Percentiles rank a stretch among this genome's conserved stretches.
Evolutionary conservation across 768 basidiomycete species (phyloP).

Genomic region (Termitomyces eurrhizus): DNA sequence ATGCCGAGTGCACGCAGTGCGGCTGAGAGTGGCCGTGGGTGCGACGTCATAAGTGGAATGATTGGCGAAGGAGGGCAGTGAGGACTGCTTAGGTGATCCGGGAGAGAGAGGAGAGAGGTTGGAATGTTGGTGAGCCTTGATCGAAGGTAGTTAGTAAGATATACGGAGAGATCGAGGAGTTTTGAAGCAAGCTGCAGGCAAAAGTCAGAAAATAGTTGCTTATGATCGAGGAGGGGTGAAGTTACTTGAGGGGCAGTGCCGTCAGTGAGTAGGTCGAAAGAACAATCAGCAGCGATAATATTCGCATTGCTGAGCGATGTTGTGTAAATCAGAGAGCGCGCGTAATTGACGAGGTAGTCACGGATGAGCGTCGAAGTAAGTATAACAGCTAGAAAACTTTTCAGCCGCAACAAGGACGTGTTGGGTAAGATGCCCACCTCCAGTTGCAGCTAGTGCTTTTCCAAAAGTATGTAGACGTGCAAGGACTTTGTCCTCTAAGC

Average conservation of each 20-base stretch:
- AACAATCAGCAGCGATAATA: conserved; percentile 69
- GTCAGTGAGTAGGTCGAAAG: conserved; percentile 74
- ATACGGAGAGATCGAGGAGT: conserved; percentile 42
- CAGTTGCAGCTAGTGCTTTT: conserved; percentile 81
- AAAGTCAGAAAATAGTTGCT: background rate
- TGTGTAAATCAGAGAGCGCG: conserved; percentile 87
- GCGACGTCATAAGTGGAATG: conserved; percentile 75
- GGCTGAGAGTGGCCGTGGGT: conserved; percentile 71
- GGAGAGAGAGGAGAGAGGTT: conserved; percentile 33
- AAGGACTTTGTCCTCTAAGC: conserved; percentile 66
- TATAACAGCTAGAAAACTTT: conserved; percentile 55
- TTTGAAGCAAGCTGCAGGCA: conserved; percentile 26
- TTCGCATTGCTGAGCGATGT: conserved; percentile 78
- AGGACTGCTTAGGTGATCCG: conserved; percentile 25
- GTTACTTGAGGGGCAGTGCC: conserved; percentile 48
- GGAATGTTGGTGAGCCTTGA: conserved; percentile 31
- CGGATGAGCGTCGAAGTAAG: conserved; percentile 69
- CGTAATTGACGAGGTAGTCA: conserved; percentile 89
- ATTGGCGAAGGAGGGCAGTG: conserved; percentile 59
- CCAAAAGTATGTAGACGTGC: conserved; percentile 90
- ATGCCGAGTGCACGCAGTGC: conserved; percentile 54
- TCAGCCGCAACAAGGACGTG: background rate
- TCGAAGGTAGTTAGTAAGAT: conserved; percentile 32
- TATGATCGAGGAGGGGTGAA: conserved; percentile 23
- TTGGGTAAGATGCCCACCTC: conserved; percentile 54